Evolutionary conservation across 192 early-diverging fungal species (phyloP), one percentile per base, ranked within the genome.

Genomic region (Jimgerdemannia lactiflua): DNA sequence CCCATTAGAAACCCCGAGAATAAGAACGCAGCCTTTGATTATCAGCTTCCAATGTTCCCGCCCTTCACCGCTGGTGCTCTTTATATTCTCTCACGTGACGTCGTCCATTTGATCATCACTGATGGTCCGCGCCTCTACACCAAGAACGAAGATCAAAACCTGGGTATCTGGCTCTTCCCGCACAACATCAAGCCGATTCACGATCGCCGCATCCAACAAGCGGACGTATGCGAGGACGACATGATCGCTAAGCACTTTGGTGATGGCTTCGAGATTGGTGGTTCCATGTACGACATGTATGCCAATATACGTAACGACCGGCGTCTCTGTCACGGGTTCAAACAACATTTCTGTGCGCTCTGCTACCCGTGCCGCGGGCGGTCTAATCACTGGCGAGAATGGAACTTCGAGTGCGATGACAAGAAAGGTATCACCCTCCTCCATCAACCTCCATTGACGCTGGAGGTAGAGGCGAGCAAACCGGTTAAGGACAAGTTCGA

Each of bases 161-260:
- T 90, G 3, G 88, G 88, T 14, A 87, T 90, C 17, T 90, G 88
- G 88, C 80, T 90, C 10, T 86, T 87, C 70, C 77, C 88, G 7
- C 88, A 84, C 67, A 90, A 90, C 43, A 85, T 90, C 67, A 75
- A 78, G 65, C 88, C 88, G 2, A 88, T 88, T 64, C 86, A 88
- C 68, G 88, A 90, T 67, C 79, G 75, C 39, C 82, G 88, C 18
- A 90, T 90, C 67, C 88, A 90, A 66, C 86, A 90, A 42, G 83
- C 83, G 76, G 85, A 90, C 73, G 88, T 86, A 14, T 90, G 88
- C 67, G 88, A 90, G 68, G 80, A 90, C 64, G 88, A 90, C 66
- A 86, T 90, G 88, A 86, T 90, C 75, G 88, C 84, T 10, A 90
- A 90, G 64, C 88, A 86, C 71, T 90, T 90, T 69, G 82, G 81